These are phyloP conservation scores for Magnolia officinalis DNA, from an alignment of 164 flowering plant genomes.

Conservation along the genomic window DNA sequence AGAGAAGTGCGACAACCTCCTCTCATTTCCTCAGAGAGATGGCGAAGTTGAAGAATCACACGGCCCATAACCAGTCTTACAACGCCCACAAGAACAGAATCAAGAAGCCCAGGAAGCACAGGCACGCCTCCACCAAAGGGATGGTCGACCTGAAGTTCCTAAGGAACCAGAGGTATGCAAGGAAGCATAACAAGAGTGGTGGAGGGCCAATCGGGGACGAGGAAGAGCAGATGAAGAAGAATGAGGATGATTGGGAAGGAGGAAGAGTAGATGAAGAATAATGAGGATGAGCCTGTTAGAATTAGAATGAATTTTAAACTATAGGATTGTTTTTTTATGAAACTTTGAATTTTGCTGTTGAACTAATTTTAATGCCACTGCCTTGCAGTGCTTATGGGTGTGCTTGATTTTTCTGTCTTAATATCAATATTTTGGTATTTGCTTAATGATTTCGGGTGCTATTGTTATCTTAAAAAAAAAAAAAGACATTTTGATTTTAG, in stretches of 20 bases:
- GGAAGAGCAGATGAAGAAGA: conserved; percentile 25
- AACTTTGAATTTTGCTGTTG: no score
- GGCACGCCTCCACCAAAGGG: conserved; percentile 32
- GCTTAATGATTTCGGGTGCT: no score
- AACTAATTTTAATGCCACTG: not conserved
- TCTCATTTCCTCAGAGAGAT: conserved; percentile 34
- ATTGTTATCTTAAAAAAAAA: no score
- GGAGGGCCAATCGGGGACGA: conserved; percentile 36
- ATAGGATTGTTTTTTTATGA: not conserved
- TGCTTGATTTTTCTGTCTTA: no score
- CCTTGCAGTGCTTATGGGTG: not conserved
- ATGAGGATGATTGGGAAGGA: not conserved
- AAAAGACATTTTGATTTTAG: no score
- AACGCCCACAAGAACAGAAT: conserved; percentile 96
- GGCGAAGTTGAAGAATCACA: conserved; percentile 99
- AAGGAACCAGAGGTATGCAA: conserved; percentile 99
- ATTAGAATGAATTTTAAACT: no score
- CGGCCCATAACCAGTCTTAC: conserved; percentile 90
- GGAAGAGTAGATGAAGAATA: not conserved
- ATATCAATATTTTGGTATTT: no score
- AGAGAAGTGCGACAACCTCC: not conserved
- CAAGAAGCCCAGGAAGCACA: conserved; percentile 92
- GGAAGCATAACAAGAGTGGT: conserved; percentile 85
- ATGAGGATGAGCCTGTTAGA: not conserved
- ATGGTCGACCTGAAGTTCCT: conserved; percentile 83